Percentiles rank a stretch among this genome's conserved stretches.
phyloP scores from a whole-genome alignment of 129 eudicot species.

The Flaveria robusta region DNA sequence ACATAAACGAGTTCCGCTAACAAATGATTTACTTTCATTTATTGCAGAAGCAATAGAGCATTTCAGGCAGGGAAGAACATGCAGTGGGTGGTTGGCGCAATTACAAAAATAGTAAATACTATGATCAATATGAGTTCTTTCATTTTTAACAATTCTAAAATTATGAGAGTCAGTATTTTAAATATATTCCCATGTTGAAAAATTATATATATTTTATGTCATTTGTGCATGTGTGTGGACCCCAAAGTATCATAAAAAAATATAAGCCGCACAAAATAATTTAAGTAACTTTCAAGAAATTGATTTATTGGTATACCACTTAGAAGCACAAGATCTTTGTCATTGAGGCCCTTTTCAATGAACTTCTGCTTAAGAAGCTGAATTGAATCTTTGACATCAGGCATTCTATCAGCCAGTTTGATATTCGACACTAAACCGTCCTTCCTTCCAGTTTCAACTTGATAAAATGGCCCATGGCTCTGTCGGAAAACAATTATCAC shows the following conservation, averaged over 20 bases:
- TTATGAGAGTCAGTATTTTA: not conserved
- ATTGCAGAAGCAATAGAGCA: conserved; percentile 6
- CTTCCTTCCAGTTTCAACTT: conserved; percentile 73
- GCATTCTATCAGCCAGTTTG: conserved; percentile 48
- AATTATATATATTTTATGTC: not conserved
- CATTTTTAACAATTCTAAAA: not conserved
- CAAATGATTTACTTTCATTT: conserved; percentile 9
- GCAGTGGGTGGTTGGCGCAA: conserved; percentile 31
- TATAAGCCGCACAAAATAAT: not conserved
- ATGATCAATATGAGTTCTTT: conserved; percentile 11
- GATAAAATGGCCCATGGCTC: conserved; percentile 65
- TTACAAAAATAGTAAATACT: conserved; percentile 31
- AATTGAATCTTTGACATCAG: conserved; percentile 61
- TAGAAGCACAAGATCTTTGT: conserved; percentile 72
- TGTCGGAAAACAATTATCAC: conserved; percentile 1
- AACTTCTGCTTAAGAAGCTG: conserved; percentile 57
- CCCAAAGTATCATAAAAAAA: not conserved
- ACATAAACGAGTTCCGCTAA: not conserved
- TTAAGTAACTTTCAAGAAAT: not conserved
- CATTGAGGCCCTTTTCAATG: conserved; percentile 54
- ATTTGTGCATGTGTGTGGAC: not conserved
- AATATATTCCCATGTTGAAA: not conserved
- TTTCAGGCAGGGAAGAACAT: conserved; percentile 27
- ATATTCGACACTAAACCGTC: conserved; percentile 58
- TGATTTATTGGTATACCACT: conserved; percentile 42